Evolutionary conservation across 2,329 filamentous ascomycete genomes (phyloP).

Genomic region (Fusarium sp.): DNA sequence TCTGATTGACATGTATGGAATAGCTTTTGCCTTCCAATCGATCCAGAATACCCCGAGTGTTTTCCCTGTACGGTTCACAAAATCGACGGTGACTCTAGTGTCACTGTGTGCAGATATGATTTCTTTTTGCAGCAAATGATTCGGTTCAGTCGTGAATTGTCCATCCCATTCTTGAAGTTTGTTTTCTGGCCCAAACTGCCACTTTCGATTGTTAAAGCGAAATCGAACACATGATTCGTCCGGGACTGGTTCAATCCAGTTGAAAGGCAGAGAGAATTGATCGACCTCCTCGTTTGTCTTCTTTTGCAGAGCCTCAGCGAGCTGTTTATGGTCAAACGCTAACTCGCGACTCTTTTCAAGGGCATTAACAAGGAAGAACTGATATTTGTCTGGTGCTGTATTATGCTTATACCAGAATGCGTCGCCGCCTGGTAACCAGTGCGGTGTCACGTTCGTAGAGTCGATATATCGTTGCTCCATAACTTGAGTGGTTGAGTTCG

Average conservation of each 20-base stretch:
- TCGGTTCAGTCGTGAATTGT: slow-evolving; percentile 9
- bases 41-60: slow-evolving; percentile 44
- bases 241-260: slow-evolving; percentile 38
- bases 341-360: slow-evolving; percentile 9
- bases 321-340: slow-evolving; percentile 43
- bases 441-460: slow-evolving; percentile 34
- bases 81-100: slow-evolving; percentile 29
- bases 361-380: slow-evolving; percentile 43
- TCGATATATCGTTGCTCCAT: slow-evolving; percentile 21
- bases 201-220: slow-evolving; percentile 27
- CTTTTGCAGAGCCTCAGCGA: slow-evolving; percentile 34
- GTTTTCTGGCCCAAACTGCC: slow-evolving; percentile 35
- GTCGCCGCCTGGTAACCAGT: slow-evolving; percentile 39
- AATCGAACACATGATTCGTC: slow-evolving; percentile 37
- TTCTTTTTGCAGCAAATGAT: slow-evolving; percentile 33
- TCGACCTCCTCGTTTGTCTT: slow-evolving; percentile 19
- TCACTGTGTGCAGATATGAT: slow-evolving; percentile 31
- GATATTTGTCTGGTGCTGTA: slow-evolving; percentile 12
- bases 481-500: fast-evolving
- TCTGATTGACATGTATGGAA: slow-evolving; percentile 32
- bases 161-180: slow-evolving; percentile 38
- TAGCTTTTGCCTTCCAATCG: slow-evolving; percentile 34
- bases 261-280: slow-evolving; percentile 36
- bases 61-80: slow-evolving; percentile 43
- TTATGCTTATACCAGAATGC: slow-evolving; percentile 47